Conservation (phyloP, 805 yeast species). For the Yarrowia divulgata region DNA sequence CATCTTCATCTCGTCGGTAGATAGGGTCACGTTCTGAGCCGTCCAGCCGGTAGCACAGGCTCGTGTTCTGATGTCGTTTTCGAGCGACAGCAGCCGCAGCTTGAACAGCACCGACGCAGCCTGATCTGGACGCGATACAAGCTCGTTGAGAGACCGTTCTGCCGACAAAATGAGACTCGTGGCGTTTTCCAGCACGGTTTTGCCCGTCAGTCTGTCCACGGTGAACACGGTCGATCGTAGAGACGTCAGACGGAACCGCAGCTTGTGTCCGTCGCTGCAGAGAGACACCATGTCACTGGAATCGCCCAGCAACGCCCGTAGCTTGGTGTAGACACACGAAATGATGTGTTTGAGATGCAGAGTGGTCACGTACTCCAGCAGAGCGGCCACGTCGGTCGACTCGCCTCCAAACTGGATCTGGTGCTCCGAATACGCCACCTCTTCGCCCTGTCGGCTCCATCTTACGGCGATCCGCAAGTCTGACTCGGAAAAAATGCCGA, state of each 20-base stretch:
- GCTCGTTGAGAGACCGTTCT: slow-evolving; percentile 48
- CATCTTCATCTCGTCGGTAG: slow-evolving; percentile 56
- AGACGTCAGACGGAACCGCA: slow-evolving; percentile 43
- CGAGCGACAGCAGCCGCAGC: slow-evolving; percentile 59
- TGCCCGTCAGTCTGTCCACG: slow-evolving; percentile 45
- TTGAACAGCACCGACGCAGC: slow-evolving; percentile 53
- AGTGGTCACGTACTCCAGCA: slow-evolving; percentile 53
- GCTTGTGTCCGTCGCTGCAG: slow-evolving; percentile 38
- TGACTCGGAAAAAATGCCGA: slow-evolving; percentile 59
- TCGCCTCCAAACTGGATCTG: slow-evolving; percentile 41
- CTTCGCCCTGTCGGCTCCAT: slow-evolving; percentile 68
- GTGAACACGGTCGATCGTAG: slow-evolving; percentile 43
- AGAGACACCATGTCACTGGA: slow-evolving; percentile 30
- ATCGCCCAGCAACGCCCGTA: slow-evolving; percentile 15
- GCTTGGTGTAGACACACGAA: slow-evolving; percentile 45
- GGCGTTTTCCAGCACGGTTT: slow-evolving; percentile 52
- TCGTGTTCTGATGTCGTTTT: slow-evolving; percentile 61
- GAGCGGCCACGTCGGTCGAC: slow-evolving; percentile 49
- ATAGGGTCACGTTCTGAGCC: slow-evolving; percentile 61
- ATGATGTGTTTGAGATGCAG: slow-evolving; percentile 54
- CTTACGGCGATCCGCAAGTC: slow-evolving; percentile 51
- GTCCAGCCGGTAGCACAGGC: slow-evolving; percentile 74
- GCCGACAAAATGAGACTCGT: slow-evolving; percentile 52
- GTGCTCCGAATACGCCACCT: slow-evolving; percentile 44
- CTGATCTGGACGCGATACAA: slow-evolving; percentile 42